phyloP scores from a whole-genome alignment of 2,329 filamentous ascomycete genomes.

The Aspergillus brunneoviolaceus region DNA sequence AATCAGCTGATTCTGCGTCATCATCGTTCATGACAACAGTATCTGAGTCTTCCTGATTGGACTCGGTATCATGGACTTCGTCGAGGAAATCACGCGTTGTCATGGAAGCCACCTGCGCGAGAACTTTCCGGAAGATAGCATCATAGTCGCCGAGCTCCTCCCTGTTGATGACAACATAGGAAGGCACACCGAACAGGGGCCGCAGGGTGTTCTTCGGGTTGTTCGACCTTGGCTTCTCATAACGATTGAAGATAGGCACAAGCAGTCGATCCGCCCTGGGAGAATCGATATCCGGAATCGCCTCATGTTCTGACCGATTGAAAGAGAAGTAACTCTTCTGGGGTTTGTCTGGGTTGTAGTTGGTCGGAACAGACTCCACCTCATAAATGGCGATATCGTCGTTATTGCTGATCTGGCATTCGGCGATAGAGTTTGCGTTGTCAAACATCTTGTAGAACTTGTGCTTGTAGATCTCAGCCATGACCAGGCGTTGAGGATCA shows the following conservation, averaged over 20 bases:
- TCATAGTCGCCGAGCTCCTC: constrained; percentile 71
- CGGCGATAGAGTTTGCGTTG: constrained; percentile 66
- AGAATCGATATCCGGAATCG: constrained; percentile 42
- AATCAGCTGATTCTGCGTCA: constrained; percentile 64
- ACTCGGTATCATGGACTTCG: constrained; percentile 46
- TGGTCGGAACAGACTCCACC: constrained; percentile 74
- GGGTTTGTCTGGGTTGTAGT: constrained; percentile 60
- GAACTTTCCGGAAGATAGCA: constrained; percentile 73
- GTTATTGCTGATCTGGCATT: constrained; percentile 62
- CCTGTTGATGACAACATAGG: constrained; percentile 70
- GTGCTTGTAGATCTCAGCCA: constrained; percentile 76
- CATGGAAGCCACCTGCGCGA: constrained; percentile 72
- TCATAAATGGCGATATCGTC: constrained; percentile 74
- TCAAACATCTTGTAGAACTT: constrained; percentile 87
- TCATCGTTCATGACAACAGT: constrained; percentile 64
- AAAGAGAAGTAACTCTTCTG: constrained; percentile 45
- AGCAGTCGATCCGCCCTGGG: constrained; percentile 48
- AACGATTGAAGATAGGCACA: constrained; percentile 50
- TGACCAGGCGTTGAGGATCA: constrained; percentile 65
- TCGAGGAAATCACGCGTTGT: constrained; percentile 68
- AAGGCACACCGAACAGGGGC: constrained; percentile 44
- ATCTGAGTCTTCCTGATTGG: constrained; percentile 63
- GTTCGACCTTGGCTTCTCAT: constrained; percentile 25
- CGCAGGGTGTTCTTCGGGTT: constrained; percentile 26
- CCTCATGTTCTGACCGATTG: constrained; percentile 38